These are phyloP conservation scores for Trichoderma arundinaceum DNA, from an alignment of 2,329 filamentous ascomycete species.

Conservation along the genomic window DNA sequence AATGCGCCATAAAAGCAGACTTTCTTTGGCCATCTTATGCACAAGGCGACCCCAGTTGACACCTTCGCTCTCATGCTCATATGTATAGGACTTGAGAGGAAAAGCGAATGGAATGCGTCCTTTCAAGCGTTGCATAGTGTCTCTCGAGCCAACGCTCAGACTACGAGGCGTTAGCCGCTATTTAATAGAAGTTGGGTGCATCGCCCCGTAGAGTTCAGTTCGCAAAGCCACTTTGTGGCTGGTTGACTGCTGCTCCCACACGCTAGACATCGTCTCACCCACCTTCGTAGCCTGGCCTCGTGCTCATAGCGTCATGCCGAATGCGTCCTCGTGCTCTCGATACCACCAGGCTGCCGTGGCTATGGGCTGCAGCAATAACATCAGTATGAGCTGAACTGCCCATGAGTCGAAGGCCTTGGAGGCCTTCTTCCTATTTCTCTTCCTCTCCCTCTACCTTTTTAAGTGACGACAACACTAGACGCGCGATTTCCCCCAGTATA, in stretches of 20 bases:
- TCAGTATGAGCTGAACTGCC: conserved; percentile 10
- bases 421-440: conserved; percentile 2
- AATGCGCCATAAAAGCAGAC: not conserved
- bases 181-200: not conserved
- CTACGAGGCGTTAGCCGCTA: not conserved
- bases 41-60: not conserved
- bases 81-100: not conserved
- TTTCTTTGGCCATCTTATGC: not conserved
- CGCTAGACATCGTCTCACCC: conserved; percentile 27
- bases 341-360: conserved; percentile 28
- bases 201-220: conserved; percentile 3
- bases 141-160: not conserved
- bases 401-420: conserved; percentile 7
- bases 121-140: not conserved
- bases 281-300: conserved; percentile 28
- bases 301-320: conserved; percentile 32
- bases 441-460: not conserved
- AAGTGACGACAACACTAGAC: conserved; percentile 2
- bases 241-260: conserved; percentile 22
- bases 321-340: conserved; percentile 31
- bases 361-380: conserved; percentile 12
- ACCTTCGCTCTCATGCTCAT: not conserved
- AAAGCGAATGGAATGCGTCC: not conserved
- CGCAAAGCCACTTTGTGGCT: conserved; percentile 24
- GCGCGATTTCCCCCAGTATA: not conserved